Evolutionary conservation across 495 filamentous ascomycete genomes (phyloP).

Genomic region (Aspergillus cristatus): DNA sequence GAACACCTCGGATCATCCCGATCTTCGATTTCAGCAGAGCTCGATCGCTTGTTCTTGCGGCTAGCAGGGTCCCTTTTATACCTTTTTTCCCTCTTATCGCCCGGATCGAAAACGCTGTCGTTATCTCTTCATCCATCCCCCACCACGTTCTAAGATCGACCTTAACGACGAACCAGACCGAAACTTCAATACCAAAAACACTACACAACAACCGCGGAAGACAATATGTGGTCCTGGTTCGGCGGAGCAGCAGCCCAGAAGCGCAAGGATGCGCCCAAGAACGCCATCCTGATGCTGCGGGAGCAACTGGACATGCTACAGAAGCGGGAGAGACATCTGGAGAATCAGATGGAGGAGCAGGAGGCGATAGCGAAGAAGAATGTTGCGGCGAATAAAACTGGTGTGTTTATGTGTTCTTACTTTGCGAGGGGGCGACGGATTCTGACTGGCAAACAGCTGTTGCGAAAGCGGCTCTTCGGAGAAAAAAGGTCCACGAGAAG

Average conservation of each 20-base stretch:
- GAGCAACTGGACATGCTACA: constrained; percentile 93
- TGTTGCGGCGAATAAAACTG: constrained; percentile 80
- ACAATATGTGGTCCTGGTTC: constrained; percentile 73
- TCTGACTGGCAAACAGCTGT: constrained; percentile 40
- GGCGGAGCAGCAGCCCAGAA: constrained; percentile 70
- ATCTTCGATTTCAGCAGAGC: no score
- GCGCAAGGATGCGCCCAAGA: constrained; percentile 90
- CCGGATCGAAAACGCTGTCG: no score
- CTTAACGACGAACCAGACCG: no score
- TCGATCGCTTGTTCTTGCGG: no score
- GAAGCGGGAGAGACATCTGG: constrained; percentile 88
- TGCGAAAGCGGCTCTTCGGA: constrained; percentile 81
- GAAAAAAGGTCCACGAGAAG: constrained; percentile 90
- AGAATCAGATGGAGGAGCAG: constrained; percentile 87
- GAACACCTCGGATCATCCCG: no score
- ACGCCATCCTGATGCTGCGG: constrained; percentile 85
- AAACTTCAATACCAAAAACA: no score
- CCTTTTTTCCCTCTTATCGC: no score
- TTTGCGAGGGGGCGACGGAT: background rate
- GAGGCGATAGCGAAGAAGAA: constrained; percentile 87
- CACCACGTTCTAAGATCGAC: no score
- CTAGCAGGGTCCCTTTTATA: no score
- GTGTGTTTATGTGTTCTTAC: constrained; percentile 39
- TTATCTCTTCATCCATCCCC: no score
- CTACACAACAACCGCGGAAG: constrained; percentile 7